Percentiles rank a stretch among this genome's conserved stretches.
Evolutionary conservation across 83 land plant species (phyloP).

Genomic region (Picea abies): DNA sequence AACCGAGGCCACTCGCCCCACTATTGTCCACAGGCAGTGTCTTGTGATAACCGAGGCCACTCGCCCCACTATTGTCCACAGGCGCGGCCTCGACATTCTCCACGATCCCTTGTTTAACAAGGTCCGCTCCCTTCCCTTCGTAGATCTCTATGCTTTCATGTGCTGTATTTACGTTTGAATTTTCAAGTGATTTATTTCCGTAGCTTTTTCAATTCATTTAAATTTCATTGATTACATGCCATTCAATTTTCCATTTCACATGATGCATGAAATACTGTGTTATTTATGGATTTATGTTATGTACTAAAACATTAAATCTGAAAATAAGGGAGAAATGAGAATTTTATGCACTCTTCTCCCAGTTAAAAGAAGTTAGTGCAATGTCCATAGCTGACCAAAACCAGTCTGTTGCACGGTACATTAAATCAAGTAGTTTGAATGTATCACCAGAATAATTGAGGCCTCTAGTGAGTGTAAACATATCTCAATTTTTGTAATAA

Average conservation of each 20-base stretch:
- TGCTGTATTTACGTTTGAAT: no score
- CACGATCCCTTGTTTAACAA: conserved; percentile 99
- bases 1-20: no score
- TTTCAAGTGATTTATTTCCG: no score
- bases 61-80: conserved; percentile 58
- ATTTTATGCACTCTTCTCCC: neutral
- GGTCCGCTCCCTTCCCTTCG: conserved; percentile 29
- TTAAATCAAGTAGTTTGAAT: neutral
- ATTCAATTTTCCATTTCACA: neutral
- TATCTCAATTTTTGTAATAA: no score
- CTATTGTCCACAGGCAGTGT: no score
- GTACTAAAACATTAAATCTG: no score
- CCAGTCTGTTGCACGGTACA: neutral
- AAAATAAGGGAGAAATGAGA: no score
- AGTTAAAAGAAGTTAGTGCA: neutral
- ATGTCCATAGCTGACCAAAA: neutral
- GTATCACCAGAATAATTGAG: neutral
- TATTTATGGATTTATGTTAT: no score
- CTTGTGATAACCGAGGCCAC: conserved; percentile 47
- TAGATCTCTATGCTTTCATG: neutral
- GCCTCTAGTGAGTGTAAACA: neutral
- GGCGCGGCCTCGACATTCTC: conserved; percentile 73
- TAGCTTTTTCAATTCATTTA: neutral
- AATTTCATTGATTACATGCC: neutral
- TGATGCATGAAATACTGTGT: no score